phyloP scores from a whole-genome alignment of 2,329 filamentous ascomycete species.

The Pleomassaria siparia region DNA sequence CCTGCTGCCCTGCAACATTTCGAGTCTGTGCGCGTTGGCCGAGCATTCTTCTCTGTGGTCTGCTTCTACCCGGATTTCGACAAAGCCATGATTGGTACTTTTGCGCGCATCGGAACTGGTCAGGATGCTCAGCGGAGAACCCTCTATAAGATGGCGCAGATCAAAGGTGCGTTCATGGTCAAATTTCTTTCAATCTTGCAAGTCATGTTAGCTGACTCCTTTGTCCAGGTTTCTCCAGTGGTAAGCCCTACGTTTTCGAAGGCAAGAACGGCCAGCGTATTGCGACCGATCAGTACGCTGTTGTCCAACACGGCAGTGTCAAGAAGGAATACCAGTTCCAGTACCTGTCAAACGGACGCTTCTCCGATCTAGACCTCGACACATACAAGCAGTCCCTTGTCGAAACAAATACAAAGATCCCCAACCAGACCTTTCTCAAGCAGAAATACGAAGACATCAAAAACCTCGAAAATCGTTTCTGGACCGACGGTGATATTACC shows the following conservation, averaged over 20 bases:
- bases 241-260: constrained; percentile 81
- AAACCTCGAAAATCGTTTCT: constrained; percentile 72
- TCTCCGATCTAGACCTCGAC: constrained; percentile 84
- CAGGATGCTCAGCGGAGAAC: constrained; percentile 72
- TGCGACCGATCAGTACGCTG: constrained; percentile 81
- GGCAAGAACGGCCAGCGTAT: constrained; percentile 73
- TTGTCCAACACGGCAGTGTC: constrained; percentile 78
- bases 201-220: constrained; percentile 24
- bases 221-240: constrained; percentile 68
- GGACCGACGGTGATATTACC: constrained; percentile 81
- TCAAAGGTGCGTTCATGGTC: constrained; percentile 75
- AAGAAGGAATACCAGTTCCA: constrained; percentile 88
- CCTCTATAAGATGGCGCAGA: constrained; percentile 83
- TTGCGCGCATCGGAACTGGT: constrained; percentile 80
- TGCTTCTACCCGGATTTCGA: constrained; percentile 95
- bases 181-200: neutral
- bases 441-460: constrained; percentile 82
- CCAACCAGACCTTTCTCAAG: constrained; percentile 69
- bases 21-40: constrained; percentile 79
- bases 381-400: constrained; percentile 76
- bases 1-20: constrained; percentile 77
- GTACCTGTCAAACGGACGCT: constrained; percentile 79
- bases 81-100: constrained; percentile 77
- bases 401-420: constrained; percentile 68
- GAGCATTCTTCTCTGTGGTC: constrained; percentile 83